These are phyloP conservation scores for Grifola frondosa DNA, from an alignment of 1,284 basidiomycete genomes.

Conservation along the genomic window DNA sequence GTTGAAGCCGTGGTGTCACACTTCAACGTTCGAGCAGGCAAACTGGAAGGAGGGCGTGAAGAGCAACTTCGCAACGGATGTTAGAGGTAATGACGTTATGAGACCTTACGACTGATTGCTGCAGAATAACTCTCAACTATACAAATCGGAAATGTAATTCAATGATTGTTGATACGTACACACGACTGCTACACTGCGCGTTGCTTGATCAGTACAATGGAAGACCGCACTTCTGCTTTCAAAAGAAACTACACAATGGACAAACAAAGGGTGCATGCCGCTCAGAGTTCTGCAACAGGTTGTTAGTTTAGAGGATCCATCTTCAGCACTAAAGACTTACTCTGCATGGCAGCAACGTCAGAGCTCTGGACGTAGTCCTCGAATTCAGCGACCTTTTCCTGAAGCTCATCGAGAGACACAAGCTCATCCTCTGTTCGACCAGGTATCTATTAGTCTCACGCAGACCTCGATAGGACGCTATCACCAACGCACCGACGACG, in stretches of 20 bases:
- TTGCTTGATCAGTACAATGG: too few relatives aligned
- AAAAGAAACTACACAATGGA: too few relatives aligned
- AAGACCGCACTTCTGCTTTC: too few relatives aligned
- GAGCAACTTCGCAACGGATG: slow-evolving; percentile 51
- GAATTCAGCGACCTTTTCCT: slow-evolving; percentile 85
- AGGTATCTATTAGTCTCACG: slow-evolving; percentile 7
- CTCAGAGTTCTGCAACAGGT: too few relatives aligned
- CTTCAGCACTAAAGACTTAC: slow-evolving; percentile 44
- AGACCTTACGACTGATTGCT: slow-evolving; percentile 40
- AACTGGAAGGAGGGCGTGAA: slow-evolving; percentile 43
- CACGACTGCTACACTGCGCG: background rate
- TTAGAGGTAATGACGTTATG: slow-evolving; percentile 46
- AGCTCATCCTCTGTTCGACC: slow-evolving; percentile 80
- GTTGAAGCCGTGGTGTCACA: slow-evolving; percentile 55
- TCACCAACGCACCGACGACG: slow-evolving; percentile 77
- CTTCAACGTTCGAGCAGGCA: slow-evolving; percentile 47
- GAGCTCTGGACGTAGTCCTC: slow-evolving; percentile 97
- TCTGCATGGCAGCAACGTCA: slow-evolving; percentile 90
- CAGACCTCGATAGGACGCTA: slow-evolving; percentile 1
- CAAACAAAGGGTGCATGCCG: too few relatives aligned
- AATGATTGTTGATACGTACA: background rate
- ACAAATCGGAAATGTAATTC: too few relatives aligned
- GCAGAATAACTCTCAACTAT: too few relatives aligned
- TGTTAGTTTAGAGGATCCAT: too few relatives aligned
- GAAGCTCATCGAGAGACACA: slow-evolving; percentile 92